These are phyloP conservation scores for Leptographium flavum DNA, from an alignment of 2,329 filamentous ascomycete genomes.

Conservation along the genomic window DNA sequence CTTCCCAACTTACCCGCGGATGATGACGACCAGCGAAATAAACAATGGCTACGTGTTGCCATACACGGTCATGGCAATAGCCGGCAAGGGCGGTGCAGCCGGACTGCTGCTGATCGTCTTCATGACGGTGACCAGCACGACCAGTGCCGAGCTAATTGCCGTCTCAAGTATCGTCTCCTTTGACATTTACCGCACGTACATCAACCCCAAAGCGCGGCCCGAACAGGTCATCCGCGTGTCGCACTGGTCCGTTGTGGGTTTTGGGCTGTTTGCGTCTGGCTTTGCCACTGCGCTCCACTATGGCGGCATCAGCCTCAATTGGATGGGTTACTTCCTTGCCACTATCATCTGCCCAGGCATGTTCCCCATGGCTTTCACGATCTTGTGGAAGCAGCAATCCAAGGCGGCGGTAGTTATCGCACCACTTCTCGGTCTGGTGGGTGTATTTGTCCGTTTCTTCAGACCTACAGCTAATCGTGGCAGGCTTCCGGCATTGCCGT, in stretches of 20 bases:
- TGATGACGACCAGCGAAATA: constrained; percentile 13
- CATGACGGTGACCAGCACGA: constrained; percentile 76
- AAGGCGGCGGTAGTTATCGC: no score
- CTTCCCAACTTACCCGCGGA: constrained; percentile 19
- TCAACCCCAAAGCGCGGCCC: constrained; percentile 62
- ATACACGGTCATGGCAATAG: constrained; percentile 10
- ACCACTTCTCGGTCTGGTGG: background rate
- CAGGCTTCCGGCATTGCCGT: constrained; percentile 1
- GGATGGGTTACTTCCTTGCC: constrained; percentile 61
- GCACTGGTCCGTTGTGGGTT: constrained; percentile 56
- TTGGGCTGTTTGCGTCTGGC: constrained; percentile 60
- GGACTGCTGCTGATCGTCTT: constrained; percentile 69
- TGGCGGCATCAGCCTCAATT: constrained; percentile 70
- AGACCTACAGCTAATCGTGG: no score
- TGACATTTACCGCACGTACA: constrained; percentile 75
- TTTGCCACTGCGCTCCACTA: constrained; percentile 64
- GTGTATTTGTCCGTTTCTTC: no score
- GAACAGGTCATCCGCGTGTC: constrained; percentile 65
- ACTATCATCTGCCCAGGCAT: constrained; percentile 78
- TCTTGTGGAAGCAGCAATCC: constrained; percentile 62
- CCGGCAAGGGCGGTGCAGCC: constrained; percentile 66
- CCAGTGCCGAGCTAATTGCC: constrained; percentile 70
- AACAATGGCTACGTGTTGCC: background rate
- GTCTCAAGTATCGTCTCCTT: constrained; percentile 80
- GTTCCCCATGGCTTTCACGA: constrained; percentile 63